Conservation (phyloP, 2,329 filamentous ascomycete genomes). For the Colletotrichum falcatum region DNA sequence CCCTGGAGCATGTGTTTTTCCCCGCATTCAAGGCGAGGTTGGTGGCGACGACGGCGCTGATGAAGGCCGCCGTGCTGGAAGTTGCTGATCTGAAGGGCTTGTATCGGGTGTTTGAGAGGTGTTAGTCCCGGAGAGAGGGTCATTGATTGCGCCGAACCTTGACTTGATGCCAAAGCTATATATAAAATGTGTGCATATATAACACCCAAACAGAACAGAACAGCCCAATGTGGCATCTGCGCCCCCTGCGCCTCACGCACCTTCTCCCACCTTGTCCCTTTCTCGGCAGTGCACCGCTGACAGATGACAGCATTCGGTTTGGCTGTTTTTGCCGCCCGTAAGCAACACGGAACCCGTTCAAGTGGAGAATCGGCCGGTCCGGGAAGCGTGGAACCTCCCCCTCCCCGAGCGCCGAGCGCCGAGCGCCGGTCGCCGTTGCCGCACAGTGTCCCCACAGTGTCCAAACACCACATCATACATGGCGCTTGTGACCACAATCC, state of each 20-base stretch:
- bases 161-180: not conserved
- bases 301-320: not conserved
- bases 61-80: constrained; percentile 82
- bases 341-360: not conserved
- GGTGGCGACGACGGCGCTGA: constrained; percentile 82
- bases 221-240: not conserved
- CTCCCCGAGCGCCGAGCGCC: not conserved
- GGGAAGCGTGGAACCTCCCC: not conserved
- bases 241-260: no score
- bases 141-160: not conserved
- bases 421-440: constrained; percentile 20
- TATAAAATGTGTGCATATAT: not conserved
- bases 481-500: constrained; percentile 25
- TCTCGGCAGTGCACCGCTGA: not conserved
- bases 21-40: constrained; percentile 87
- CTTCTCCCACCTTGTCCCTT: not conserved
- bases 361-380: not conserved
- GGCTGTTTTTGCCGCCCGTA: no score
- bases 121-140: constrained; percentile 60
- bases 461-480: constrained; percentile 3
- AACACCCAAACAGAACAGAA: not conserved
- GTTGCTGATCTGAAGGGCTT: constrained; percentile 92
- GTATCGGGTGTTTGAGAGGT: constrained; percentile 95
- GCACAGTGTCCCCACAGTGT: constrained; percentile 19
- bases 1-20: constrained; percentile 88